Evolutionary conservation across 139 green algal species (phyloP).

Genomic region (Tetraselmis striata): DNA sequence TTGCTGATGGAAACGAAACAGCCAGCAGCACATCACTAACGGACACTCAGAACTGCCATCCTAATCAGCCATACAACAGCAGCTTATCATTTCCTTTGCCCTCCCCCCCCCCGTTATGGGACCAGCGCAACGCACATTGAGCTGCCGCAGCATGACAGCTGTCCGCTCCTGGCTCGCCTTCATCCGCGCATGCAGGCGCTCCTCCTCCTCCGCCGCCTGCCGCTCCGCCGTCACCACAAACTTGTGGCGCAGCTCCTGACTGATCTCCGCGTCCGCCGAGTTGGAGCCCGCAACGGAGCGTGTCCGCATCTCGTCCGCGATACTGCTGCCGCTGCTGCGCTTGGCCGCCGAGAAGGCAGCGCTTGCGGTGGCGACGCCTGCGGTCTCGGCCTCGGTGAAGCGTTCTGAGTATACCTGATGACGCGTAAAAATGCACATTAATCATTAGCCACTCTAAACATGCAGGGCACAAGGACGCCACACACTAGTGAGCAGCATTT

Average conservation of each 20-base stretch:
- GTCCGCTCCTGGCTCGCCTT: not conserved
- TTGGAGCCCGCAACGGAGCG: not conserved
- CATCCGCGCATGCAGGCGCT: not conserved
- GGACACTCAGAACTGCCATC: no score
- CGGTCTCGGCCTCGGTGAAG: not conserved
- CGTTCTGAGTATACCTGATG: not conserved
- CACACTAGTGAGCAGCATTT: no score
- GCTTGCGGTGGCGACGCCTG: not conserved
- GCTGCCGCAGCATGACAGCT: not conserved
- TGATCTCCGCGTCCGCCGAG: not conserved
- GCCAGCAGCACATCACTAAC: no score
- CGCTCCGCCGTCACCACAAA: not conserved
- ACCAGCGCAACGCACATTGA: not conserved
- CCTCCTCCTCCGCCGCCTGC: not conserved
- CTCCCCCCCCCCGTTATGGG: no score
- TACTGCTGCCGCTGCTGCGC: not conserved
- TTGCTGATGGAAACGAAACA: no score
- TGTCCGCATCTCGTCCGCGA: not conserved
- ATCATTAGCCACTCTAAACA: no score
- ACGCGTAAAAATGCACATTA: no score
- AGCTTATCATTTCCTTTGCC: no score
- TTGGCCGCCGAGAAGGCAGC: not conserved
- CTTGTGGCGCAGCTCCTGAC: not conserved
- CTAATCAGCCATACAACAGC: no score
- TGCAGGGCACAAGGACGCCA: no score